Percentiles rank a stretch among this genome's conserved stretches.
These are phyloP conservation scores for Petunia axillaris DNA, from an alignment of 257 asterid genomes.

Conservation along the genomic window DNA sequence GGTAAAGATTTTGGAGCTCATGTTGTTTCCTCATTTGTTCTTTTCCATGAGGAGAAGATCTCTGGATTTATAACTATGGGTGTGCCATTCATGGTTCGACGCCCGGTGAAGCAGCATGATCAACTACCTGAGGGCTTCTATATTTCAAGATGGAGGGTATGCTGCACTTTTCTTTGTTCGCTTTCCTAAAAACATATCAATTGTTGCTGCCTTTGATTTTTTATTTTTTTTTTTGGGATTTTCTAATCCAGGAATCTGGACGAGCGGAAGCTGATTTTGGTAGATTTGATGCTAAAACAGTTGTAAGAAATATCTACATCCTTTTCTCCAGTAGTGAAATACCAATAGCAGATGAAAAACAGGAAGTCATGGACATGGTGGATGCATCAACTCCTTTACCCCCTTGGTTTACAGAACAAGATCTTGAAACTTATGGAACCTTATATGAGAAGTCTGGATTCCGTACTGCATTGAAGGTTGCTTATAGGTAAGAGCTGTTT, in stretches of 20 bases:
- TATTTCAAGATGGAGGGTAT: constrained; percentile 65
- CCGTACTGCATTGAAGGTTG: constrained; percentile 48
- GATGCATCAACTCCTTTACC: constrained; percentile 50
- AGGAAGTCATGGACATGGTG: constrained; percentile 62
- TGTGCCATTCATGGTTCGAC: constrained; percentile 42
- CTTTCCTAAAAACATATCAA: too few species aligned
- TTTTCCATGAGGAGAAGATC: constrained; percentile 51
- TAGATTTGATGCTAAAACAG: constrained; percentile 52
- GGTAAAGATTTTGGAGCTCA: constrained; percentile 58
- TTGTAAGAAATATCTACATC: constrained; percentile 52
- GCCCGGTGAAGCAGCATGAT: constrained; percentile 17
- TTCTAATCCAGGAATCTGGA: constrained; percentile 47
- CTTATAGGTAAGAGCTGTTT: constrained; percentile 46
- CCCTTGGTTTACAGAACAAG: constrained; percentile 53
- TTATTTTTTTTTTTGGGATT: neutral
- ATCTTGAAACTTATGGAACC: constrained; percentile 45
- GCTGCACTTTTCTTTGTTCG: neutral
- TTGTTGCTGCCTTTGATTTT: too few species aligned
- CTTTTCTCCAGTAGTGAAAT: constrained; percentile 52
- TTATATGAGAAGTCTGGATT: constrained; percentile 52
- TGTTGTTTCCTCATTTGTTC: constrained; percentile 45
- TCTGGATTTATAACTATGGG: constrained; percentile 56
- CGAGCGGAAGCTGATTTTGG: constrained; percentile 62
- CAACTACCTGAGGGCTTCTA: constrained; percentile 62
- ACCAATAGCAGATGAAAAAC: constrained; percentile 46